phyloP scores from a whole-genome alignment of 352 stramenopile genomes.

The Pythium aristosporum region DNA sequence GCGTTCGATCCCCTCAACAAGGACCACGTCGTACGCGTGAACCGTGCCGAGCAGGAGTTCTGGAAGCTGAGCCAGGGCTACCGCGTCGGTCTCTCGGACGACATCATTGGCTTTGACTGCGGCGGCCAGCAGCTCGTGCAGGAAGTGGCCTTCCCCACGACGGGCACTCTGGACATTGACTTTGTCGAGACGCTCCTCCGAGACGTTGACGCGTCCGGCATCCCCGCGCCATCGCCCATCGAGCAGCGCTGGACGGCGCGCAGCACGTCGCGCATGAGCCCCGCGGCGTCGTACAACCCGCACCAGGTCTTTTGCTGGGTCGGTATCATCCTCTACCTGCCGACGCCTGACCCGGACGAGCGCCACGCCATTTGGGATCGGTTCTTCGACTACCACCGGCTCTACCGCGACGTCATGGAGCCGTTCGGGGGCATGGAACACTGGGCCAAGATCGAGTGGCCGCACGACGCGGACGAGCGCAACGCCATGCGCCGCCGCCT shows the following conservation, averaged over 20 bases:
- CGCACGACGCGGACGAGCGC: conserved; percentile 44
- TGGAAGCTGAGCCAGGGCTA: conserved; percentile 94
- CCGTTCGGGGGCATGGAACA: conserved; percentile 90
- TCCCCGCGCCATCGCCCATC: conserved; percentile 96
- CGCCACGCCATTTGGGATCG: conserved; percentile 83
- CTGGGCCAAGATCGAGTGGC: conserved; percentile 97
- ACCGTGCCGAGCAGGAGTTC: conserved; percentile 95
- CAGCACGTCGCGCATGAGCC: conserved; percentile 92
- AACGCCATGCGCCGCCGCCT: conserved; percentile 66
- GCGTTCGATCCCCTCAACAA: conserved; percentile 88
- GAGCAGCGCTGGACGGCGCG: conserved; percentile 97
- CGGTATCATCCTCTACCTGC: conserved; percentile 97
- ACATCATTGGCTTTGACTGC: conserved; percentile 99
- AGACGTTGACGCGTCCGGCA: conserved; percentile 90
- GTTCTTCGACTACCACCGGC: conserved; percentile 93
- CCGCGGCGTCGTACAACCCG: conserved; percentile 75
- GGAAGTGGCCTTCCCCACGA: conserved; percentile 94
- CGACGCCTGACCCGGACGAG: conserved; percentile 57
- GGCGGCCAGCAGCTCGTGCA: conserved; percentile 97
- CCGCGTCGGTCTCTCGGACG: conserved; percentile 89
- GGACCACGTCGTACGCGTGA: conserved; percentile 92
- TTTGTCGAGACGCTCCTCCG: conserved; percentile 93
- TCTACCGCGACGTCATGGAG: conserved; percentile 88
- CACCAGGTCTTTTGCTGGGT: conserved; percentile 94
- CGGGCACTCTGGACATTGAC: conserved; percentile 83